Evolutionary conservation across 257 asterid genomes (phyloP).

Genomic region (Solanum arcanum): DNA sequence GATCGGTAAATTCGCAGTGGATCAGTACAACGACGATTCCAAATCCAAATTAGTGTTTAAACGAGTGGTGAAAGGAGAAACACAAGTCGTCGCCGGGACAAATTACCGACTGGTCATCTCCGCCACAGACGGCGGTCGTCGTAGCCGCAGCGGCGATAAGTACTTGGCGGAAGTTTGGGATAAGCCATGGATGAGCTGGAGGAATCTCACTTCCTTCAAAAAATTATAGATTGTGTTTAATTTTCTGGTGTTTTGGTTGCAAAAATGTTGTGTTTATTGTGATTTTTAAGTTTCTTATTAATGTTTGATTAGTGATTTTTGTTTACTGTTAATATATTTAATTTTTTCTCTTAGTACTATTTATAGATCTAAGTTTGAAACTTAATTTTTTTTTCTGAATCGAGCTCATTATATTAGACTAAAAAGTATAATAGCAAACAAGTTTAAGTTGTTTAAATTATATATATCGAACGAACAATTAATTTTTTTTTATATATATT

Average conservation of each 20-base stretch:
- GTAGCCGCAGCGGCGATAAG: neutral
- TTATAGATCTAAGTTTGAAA: no score
- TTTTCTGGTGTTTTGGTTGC: neutral
- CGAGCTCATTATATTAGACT: no score
- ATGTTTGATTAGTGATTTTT: neutral
- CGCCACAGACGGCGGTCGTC: conserved; percentile 8
- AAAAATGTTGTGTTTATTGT: neutral
- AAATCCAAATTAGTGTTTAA: conserved; percentile 2
- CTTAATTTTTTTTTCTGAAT: no score
- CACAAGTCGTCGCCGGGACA: conserved; percentile 27
- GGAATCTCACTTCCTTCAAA: conserved; percentile 21
- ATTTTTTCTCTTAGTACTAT: no score
- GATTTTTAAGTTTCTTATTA: neutral
- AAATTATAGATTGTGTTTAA: neutral
- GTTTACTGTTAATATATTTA: neutral
- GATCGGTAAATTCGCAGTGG: conserved; percentile 29
- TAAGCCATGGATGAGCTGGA: conserved; percentile 6
- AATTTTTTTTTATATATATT: no score
- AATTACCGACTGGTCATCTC: conserved; percentile 22
- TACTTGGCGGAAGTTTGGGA: conserved; percentile 27
- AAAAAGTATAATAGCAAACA: neutral
- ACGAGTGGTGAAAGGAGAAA: conserved; percentile 17
- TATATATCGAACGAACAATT: no score
- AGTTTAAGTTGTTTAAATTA: neutral
- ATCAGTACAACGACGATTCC: conserved; percentile 18